These are phyloP conservation scores for Hyaloscypha finlandica DNA, from an alignment of 495 filamentous ascomycete species.

Conservation along the genomic window DNA sequence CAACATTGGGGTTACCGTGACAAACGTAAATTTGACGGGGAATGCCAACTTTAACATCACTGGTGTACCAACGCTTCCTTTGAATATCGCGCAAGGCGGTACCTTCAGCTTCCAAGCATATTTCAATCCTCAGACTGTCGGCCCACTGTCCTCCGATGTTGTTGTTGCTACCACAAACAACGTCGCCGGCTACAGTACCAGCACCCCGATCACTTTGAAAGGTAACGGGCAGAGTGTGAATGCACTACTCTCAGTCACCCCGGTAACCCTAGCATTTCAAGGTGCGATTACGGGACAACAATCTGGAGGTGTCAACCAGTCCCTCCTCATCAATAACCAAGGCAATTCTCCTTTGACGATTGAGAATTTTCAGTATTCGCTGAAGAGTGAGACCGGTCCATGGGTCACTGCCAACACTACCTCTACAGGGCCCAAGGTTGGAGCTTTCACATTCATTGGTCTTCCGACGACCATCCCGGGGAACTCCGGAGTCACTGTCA, in stretches of 20 bases:
- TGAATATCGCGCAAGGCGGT: slow-evolving; percentile 36
- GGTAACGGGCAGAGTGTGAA: slow-evolving; percentile 37
- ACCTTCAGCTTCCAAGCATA: slow-evolving; percentile 43
- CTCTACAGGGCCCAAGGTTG: slow-evolving; percentile 35
- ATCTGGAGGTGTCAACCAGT: slow-evolving; percentile 28
- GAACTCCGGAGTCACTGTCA: slow-evolving; percentile 35
- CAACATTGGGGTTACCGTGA: slow-evolving; percentile 35
- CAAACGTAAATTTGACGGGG: slow-evolving; percentile 37
- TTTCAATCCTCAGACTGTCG: slow-evolving; percentile 40
- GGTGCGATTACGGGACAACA: slow-evolving; percentile 38
- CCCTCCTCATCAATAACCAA: slow-evolving; percentile 38
- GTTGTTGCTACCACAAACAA: slow-evolving; percentile 37
- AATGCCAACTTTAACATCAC: slow-evolving; percentile 39
- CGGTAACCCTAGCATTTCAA: slow-evolving; percentile 38
- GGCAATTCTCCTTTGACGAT: slow-evolving; percentile 35
- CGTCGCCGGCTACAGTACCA: slow-evolving; percentile 35
- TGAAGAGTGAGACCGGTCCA: slow-evolving; percentile 38
- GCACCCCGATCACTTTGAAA: slow-evolving; percentile 35
- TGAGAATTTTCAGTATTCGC: slow-evolving; percentile 38
- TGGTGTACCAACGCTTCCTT: slow-evolving; percentile 39
- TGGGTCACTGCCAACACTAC: slow-evolving; percentile 39
- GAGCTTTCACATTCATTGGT: slow-evolving; percentile 42
- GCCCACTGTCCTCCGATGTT: slow-evolving; percentile 44
- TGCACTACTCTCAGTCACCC: slow-evolving; percentile 38
- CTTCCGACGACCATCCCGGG: slow-evolving; percentile 40